Base-by-base conservation (phyloP, 768 basidiomycete genomes). In the Rubroboletus pulcherrimus region DNA sequence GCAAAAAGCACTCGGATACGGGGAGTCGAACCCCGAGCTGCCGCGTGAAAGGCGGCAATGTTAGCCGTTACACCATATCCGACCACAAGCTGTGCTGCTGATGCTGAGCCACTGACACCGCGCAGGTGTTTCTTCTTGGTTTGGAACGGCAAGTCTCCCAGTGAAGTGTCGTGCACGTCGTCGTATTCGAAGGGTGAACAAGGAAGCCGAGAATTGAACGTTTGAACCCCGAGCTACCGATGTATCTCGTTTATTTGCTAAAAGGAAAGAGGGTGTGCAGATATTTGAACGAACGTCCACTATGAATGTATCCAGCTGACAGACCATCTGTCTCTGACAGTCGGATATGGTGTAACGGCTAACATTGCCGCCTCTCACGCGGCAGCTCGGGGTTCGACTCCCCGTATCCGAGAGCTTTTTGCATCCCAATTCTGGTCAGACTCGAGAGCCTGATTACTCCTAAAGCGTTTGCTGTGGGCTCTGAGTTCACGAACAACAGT, bases 21-120 rank as follows among this genome's bases (percentile, higher is more conserved):
- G 41, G 24, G 41, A 42, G 3, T 24, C 21, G 24, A 67, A 68
- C 71, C 73, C 74, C 73, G 73, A 75, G 70, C 74, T 74, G 63
- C 73, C 71, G 73, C 71, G 74, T 80, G 81, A 80, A 73, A 82
- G 80, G 81, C 81, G 79, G 80, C 74, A 81, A 82, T 81, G 81
- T 79, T 82, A 78, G 78, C 81, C 81, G 70, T 82, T 82, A 81
- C 81, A 82, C 80, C 80, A 81, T 81, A 83, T 73, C 78, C 73
- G 73, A 43, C 11, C 39, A 39, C 19, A 40, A 42, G 41, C 41
- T 42, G 41, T 42, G 41, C 41, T 42, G 21, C 40, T 24, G 40
- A 41, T 14, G 40, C 24, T 41, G 21, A 41, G 40, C 12, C 9
- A 19, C 39, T 19, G 10, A 35, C 35, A 21, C 4, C 31, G 31